Conservation (phyloP, 139 green algal genomes). For the Chlorella sp. region DNA sequence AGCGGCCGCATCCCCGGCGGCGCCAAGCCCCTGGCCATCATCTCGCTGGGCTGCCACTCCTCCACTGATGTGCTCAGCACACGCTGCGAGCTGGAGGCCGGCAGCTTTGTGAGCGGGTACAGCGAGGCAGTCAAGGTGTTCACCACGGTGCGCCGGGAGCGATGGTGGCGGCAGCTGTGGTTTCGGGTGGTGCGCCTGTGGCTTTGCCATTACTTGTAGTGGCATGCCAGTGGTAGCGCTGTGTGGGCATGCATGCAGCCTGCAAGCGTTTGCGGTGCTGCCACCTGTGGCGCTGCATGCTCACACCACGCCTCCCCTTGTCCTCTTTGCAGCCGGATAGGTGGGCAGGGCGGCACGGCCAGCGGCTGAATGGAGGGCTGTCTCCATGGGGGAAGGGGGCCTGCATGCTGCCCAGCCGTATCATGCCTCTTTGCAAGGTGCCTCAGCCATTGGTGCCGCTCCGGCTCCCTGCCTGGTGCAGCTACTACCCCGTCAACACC, state of each 20-base stretch:
- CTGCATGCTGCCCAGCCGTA: no score
- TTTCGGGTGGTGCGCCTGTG: no score
- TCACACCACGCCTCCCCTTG: no score
- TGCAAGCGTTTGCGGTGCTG: not conserved
- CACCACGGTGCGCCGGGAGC: not conserved
- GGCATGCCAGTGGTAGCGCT: no score
- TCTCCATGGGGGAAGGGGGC: no score
- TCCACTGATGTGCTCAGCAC: constrained; percentile 50
- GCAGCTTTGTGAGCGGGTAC: constrained; percentile 52
- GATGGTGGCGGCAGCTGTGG: not conserved
- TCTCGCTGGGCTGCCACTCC: constrained; percentile 76
- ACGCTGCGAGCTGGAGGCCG: constrained; percentile 57
- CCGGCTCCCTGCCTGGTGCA: not conserved
- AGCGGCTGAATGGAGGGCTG: no score
- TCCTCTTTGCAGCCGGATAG: no score
- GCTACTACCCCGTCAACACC: constrained; percentile 71
- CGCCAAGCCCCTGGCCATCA: constrained; percentile 57
- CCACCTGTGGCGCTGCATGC: no score
- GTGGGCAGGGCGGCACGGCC: no score
- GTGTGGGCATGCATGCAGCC: no score
- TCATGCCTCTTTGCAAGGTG: no score
- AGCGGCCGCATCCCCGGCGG: not conserved
- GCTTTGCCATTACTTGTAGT: no score
- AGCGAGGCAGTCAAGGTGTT: constrained; percentile 42
- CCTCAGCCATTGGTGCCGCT: not conserved